These are phyloP conservation scores for Solanum chacoense DNA, from an alignment of 305 asterid genomes.

Conservation along the genomic window DNA sequence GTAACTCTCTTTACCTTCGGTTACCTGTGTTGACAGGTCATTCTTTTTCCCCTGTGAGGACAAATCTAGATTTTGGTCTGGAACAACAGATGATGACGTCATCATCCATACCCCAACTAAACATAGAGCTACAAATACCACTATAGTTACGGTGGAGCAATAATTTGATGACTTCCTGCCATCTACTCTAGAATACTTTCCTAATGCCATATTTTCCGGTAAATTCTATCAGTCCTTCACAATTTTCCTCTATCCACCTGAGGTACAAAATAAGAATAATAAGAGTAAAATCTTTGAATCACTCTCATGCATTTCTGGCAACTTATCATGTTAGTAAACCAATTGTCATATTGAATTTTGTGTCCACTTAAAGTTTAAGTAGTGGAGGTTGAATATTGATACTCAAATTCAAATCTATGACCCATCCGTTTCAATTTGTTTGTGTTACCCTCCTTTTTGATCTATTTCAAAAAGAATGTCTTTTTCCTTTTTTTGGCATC, in stretches of 20 bases:
- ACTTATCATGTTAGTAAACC: neutral
- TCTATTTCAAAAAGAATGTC: neutral
- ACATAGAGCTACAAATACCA: constrained; percentile 17
- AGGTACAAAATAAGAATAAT: neutral
- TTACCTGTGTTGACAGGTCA: constrained; percentile 8
- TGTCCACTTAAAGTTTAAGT: neutral
- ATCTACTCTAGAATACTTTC: constrained; percentile 17
- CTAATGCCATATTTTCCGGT: constrained; percentile 11
- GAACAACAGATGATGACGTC: constrained; percentile 11
- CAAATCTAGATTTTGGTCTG: constrained; percentile 6
- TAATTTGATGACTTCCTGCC: constrained; percentile 13
- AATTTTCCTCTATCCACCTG: constrained; percentile 1
- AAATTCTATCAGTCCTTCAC: neutral
- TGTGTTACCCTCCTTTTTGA: neutral
- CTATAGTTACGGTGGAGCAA: constrained; percentile 6
- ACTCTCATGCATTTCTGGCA: neutral
- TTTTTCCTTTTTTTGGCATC: neutral
- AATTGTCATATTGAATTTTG: neutral
- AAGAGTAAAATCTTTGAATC: neutral
- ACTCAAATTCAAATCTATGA: neutral
- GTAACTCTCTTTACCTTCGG: neutral
- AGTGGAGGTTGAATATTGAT: neutral
- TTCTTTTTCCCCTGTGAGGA: constrained; percentile 2
- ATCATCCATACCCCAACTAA: constrained; percentile 23
- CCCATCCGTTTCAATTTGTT: neutral